Percentiles rank a stretch among this genome's conserved stretches.
These are phyloP conservation scores for Penicillium sp. DNA, from an alignment of 2,329 filamentous ascomycete species.

Conservation along the genomic window DNA sequence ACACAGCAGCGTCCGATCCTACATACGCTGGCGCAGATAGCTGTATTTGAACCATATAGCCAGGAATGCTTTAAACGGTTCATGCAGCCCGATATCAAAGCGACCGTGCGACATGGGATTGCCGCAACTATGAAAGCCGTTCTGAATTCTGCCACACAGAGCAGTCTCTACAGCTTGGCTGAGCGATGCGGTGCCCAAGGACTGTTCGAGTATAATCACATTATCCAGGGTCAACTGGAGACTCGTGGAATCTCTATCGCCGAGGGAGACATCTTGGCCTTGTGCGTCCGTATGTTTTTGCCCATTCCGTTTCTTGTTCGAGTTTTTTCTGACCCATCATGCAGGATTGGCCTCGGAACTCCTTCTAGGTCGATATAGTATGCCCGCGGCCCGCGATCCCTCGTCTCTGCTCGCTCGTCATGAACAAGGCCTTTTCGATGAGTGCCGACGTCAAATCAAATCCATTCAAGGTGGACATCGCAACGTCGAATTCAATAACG, in stretches of 20 bases:
- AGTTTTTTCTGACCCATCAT: neutral
- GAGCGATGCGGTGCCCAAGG: conserved; percentile 15
- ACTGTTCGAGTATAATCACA: conserved; percentile 11
- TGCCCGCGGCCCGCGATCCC: conserved; percentile 14
- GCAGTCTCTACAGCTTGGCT: conserved; percentile 4
- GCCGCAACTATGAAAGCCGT: conserved; percentile 14
- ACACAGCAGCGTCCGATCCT: conserved; percentile 25
- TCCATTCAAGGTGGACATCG: conserved; percentile 1
- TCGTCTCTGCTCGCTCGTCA: conserved; percentile 15
- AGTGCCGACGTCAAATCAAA: conserved; percentile 4
- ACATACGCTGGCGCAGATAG: conserved; percentile 17
- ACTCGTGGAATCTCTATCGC: conserved; percentile 7
- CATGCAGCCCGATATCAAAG: neutral
- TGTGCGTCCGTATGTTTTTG: conserved; percentile 17
- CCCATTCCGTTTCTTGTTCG: neutral
- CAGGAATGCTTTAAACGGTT: conserved; percentile 1
- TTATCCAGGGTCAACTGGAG: conserved; percentile 8
- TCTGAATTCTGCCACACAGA: conserved; percentile 3
- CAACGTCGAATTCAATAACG: conserved; percentile 1
- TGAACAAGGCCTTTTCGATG: conserved; percentile 17
- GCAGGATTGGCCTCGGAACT: conserved; percentile 25
- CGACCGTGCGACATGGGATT: conserved; percentile 5
- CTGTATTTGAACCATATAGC: conserved; percentile 17
- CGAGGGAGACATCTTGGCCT: conserved; percentile 17
- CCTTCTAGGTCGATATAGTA: conserved; percentile 20